Base-by-base conservation (phyloP, 495 filamentous ascomycete species). In the Aspergillus asperescens region DNA sequence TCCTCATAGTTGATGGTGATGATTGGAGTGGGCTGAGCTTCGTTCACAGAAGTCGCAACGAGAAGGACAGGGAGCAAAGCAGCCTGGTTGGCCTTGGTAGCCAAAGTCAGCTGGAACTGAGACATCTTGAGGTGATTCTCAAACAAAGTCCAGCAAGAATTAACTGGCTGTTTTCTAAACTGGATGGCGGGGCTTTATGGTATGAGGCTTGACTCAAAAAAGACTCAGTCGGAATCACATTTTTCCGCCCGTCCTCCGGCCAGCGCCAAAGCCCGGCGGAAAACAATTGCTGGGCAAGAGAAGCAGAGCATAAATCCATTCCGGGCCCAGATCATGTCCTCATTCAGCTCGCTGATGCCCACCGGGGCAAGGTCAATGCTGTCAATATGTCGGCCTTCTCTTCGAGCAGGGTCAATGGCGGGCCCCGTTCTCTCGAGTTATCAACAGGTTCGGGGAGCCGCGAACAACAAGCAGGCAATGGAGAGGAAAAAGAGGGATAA, bases 71-170 rank as follows among this genome's bases (percentile, higher is more conserved):
- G 78, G 15, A 80, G 62, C 48, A 77, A 54, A 2, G 63, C 66
- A 25, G 77, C 69, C 56, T 85, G 81, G 62, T 73, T 87, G 55
- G 77, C 81, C 61, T 82, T 79, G 9, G 67, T 81, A 61, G 83
- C 83, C 67, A 85, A 70, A 54, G 69, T 82, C 20, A 85, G 61
- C 37, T 67, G 59, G 50, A 62, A 67, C 46, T 67, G 55, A 43
- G 67, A 59, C 71, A 74, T 74, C 27, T 38, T 62, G 55, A 41
- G 39, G 34, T 41, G 27, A 28, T 47, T 28, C 16, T n/a, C 44
- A 54, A 52, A 44, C 23, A 52, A 27, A 28, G 13, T 35, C 31
- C 52, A 55, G 61, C 51, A 29, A 37, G 41, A 25, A 16, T 59
- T 47, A 32, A 47, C 47, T 56, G 56, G 50, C 57, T 65, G n/a